These are phyloP conservation scores for Fraxinus sp. DNA, from an alignment of 305 asterid species.

Conservation along the genomic window DNA sequence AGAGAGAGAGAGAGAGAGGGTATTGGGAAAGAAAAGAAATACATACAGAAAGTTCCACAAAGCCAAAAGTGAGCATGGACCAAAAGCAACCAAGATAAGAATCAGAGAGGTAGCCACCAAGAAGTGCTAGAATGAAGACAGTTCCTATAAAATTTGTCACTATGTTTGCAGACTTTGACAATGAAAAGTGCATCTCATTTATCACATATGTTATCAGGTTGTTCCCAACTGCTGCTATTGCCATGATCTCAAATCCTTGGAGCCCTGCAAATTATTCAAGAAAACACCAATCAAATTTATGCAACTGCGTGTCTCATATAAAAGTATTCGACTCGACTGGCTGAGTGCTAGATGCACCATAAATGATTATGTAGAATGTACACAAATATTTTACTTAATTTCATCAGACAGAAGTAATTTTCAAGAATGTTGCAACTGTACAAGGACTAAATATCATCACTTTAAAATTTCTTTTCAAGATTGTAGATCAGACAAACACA, in stretches of 20 bases:
- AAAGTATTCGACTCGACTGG: no score
- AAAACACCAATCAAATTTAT: background rate
- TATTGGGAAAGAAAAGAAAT: background rate
- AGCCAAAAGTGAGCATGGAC: slow-evolving; percentile 49
- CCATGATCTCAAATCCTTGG: slow-evolving; percentile 53
- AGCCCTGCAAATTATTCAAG: slow-evolving; percentile 27
- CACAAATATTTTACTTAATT: no score
- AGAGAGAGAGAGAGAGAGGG: background rate
- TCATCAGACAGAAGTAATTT: no score
- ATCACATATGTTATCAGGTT: slow-evolving; percentile 46
- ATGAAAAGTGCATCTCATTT: slow-evolving; percentile 52
- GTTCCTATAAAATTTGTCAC: slow-evolving; percentile 56
- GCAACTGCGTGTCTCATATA: no score
- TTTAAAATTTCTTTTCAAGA: background rate
- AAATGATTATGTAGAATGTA: no score
- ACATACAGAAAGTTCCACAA: slow-evolving; percentile 47
- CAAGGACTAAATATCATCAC: background rate
- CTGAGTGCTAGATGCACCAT: no score
- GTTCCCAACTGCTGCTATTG: slow-evolving; percentile 51
- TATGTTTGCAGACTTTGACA: slow-evolving; percentile 43
- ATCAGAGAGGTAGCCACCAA: slow-evolving; percentile 57
- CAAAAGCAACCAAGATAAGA: slow-evolving; percentile 53
- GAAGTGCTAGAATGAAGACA: slow-evolving; percentile 38
- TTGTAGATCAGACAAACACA: background rate
- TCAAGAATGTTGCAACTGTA: background rate